Base-by-base conservation (phyloP, 805 yeast genomes). In the baker's yeast (Saccharomyces cerevisiae) region DNA sequence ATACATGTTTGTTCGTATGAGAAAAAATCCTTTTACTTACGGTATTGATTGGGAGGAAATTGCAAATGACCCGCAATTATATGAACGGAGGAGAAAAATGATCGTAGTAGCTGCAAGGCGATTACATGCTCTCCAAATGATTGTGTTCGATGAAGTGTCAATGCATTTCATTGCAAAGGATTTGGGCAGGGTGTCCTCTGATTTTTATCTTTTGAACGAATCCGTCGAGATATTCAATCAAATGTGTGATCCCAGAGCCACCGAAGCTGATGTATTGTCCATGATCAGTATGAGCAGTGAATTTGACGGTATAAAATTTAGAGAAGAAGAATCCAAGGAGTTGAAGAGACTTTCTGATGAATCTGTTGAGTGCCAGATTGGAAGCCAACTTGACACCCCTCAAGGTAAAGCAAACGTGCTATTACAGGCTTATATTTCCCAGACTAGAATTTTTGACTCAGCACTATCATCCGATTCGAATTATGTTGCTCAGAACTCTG, bases 401-500 rank as follows among this genome's bases (percentile, higher is more conserved):
- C 91, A 82, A 56, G 94, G 92, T 17, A 94, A 94, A 67, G 86
- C 97, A 0, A 91, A 92, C 61, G 80, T 90, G 48, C 76, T 95
- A 47, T 71, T 94, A 21, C 99, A 94, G 68, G 84, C 97, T 0
- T 95, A 79, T 67, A 86, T 94, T 30, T 89, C 97, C 0, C 82
- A 84, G 54, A 82, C 89, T 0, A 62, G 69, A 10, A 80, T 91
- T 41, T 81, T 78, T 55, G 96, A 89, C 55, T 83, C 96, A 3
- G 86, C 99, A 0, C 73, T 94, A 55, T 75, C 81, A 2, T 89
- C 97, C 0, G 99, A 94, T 69, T 78, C 88, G 50, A 87, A 89
- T 58, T 94, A 94, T 67, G 96, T 94, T 54, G 97, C 98, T 1
- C 99, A 94, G 64, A 94, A 94, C 64, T 80, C 97, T 3, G 89